These are phyloP conservation scores for Debaryomyces prosopidis DNA, from an alignment of 805 yeast species.

Conservation along the genomic window DNA sequence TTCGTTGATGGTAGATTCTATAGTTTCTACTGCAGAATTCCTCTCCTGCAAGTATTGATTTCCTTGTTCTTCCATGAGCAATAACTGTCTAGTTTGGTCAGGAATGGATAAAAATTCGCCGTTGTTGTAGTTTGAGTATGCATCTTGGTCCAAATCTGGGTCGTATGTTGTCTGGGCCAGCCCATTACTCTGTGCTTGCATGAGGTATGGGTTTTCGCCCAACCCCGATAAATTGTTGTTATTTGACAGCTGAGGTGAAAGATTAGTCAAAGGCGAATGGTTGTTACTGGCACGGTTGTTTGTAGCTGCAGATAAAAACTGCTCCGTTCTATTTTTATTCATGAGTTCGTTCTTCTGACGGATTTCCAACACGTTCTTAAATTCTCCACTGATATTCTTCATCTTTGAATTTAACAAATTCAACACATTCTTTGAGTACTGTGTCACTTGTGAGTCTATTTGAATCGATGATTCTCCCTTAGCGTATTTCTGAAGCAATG, in stretches of 20 bases:
- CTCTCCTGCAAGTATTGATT: conserved; percentile 77
- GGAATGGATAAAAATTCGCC: conserved; percentile 70
- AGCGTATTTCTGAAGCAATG: conserved; percentile 56
- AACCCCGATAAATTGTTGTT: conserved; percentile 13
- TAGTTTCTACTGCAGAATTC: conserved; percentile 89
- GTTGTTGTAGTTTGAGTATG: conserved; percentile 27
- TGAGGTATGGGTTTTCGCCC: conserved; percentile 42
- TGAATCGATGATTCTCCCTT: conserved; percentile 43
- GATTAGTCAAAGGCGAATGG: conserved; percentile 26
- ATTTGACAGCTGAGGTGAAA: conserved; percentile 5
- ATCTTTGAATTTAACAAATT: conserved; percentile 84
- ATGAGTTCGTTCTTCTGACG: conserved; percentile 84
- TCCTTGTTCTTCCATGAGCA: conserved; percentile 79
- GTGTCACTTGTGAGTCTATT: conserved; percentile 62
- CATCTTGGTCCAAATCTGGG: conserved; percentile 28
- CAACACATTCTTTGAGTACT: conserved; percentile 83
- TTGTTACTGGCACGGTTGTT: conserved; percentile 24
- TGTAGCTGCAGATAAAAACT: conserved; percentile 60
- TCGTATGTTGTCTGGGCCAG: conserved; percentile 19
- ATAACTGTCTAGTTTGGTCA: conserved; percentile 74
- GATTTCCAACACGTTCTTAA: conserved; percentile 83
- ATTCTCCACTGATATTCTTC: conserved; percentile 89
- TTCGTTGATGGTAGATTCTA: conserved; percentile 95
- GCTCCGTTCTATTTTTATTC: conserved; percentile 79
- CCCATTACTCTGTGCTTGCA: conserved; percentile 10